A percentile compares a stretch with the other conserved stretches of the same genome.
These are phyloP conservation scores for Hypoxylon crocopeplum DNA, from an alignment of 495 filamentous ascomycete species.

Conservation along the genomic window DNA sequence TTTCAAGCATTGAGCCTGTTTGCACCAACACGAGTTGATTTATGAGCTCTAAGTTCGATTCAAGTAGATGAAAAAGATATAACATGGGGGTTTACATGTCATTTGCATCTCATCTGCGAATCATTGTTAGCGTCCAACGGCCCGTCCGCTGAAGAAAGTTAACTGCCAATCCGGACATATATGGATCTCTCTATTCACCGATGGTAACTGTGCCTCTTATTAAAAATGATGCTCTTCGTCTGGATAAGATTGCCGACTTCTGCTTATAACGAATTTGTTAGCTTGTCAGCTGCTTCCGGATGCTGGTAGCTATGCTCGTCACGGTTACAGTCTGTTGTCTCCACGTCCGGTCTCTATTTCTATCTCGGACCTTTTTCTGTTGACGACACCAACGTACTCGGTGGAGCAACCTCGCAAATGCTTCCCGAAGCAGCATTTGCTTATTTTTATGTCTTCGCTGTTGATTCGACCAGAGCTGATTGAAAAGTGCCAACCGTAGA, in stretches of 20 bases:
- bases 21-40: slow-evolving; percentile 16
- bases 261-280: too few species aligned
- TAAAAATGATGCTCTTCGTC: too few species aligned
- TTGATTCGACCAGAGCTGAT: slow-evolving; percentile 1
- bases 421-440: background rate
- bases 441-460: slow-evolving; percentile 2
- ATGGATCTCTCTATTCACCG: too few species aligned
- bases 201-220: too few species aligned
- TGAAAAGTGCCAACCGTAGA: too few species aligned
- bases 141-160: too few species aligned
- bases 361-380: slow-evolving; percentile 24
- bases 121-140: too few species aligned
- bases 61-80: too few species aligned
- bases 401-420: slow-evolving; percentile 6
- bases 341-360: background rate
- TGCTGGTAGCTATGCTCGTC: slow-evolving; percentile 22
- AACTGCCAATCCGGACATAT: too few species aligned
- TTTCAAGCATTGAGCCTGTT: background rate
- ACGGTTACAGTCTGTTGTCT: slow-evolving; percentile 12
- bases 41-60: slow-evolving; percentile 4
- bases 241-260: too few species aligned
- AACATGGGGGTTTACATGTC: background rate
- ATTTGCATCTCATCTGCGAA: too few species aligned
- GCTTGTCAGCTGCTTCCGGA: too few species aligned
- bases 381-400: slow-evolving; percentile 5